Evolutionary conservation across 495 filamentous ascomycete genomes (phyloP), one percentile per base, ranked within the genome.

Genomic region (Tuber indicum): DNA sequence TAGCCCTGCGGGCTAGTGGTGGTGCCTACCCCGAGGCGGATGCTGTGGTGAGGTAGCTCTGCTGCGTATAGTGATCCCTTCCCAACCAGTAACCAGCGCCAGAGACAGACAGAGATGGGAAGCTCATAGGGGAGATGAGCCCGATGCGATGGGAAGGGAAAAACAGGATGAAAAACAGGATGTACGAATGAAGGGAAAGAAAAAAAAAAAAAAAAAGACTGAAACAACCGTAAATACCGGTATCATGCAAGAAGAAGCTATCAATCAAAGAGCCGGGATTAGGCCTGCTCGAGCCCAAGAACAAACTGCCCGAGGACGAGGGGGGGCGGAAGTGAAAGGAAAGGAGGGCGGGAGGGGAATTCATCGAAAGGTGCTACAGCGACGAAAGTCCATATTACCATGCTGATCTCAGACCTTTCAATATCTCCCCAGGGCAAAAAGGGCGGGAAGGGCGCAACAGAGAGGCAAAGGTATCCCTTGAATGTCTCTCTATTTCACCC

Each of bases 1-100:
- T 66, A 36, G 58, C 14, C 58, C 73, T 71, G 74, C 26, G 73
- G 77, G 58, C 58, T 12, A 36, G 58, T 36, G 26, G 26, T 16
- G 14, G 58, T 9, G n/a, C 58, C 58, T 17, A 17, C 6, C 10
- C 32, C 58, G 58, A 66, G 26, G 26, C 58, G 26, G 58, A 17
- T 32, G 58, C 1, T 66, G 5, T 17, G 58, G 32, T 32, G 58
- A 66, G 26, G 58, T 26, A 66, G 58, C 26, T 66, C 58, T 19
- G 58, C 26, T 36, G 58, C 3, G 58, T 66, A 36, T 66, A 36
- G 58, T 26, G 26, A 66, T 62, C 58, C 58, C 58, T 66, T 66
- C 4, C 58, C 26, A 12, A 66, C 58, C 58, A 66, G 58, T 36
- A 66, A 66, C 58, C 58, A 19, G 58, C 58, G 17, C 58, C 58